A percentile compares a stretch with the other conserved stretches of the same genome.
phyloP scores from a whole-genome alignment of 2,329 filamentous ascomycete genomes.

The Ophiostoma tasmaniense region DNA sequence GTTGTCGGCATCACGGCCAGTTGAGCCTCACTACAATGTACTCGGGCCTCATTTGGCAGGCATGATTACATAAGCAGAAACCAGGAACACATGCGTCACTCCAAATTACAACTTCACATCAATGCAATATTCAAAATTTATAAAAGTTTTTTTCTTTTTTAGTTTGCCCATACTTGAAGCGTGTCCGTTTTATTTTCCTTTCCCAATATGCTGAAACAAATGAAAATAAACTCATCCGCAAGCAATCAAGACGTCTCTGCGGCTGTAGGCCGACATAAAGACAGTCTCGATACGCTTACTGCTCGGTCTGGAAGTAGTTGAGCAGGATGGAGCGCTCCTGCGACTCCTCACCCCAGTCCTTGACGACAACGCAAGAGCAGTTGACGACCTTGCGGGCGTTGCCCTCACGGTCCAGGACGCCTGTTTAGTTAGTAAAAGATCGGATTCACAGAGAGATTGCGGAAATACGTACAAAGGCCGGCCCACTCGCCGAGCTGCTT shows the following conservation, averaged over 20 bases:
- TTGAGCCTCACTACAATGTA: not conserved
- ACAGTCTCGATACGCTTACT: constrained; percentile 38
- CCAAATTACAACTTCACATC: not conserved
- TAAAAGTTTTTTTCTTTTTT: not conserved
- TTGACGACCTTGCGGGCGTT: constrained; percentile 99
- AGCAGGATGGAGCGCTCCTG: constrained; percentile 98
- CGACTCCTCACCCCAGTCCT: constrained; percentile 99
- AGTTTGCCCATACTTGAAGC: not conserved
- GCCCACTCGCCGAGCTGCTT: constrained; percentile 99
- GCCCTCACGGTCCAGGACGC: constrained; percentile 96
- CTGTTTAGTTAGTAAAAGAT: constrained; percentile 37
- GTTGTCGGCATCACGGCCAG: not conserved
- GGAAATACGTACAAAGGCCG: constrained; percentile 76
- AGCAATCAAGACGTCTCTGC: not conserved
- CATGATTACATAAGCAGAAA: not conserved
- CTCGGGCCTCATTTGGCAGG: too few relatives aligned
- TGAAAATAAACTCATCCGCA: constrained; percentile 8
- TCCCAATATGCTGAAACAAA: constrained; percentile 7
- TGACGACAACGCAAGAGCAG: constrained; percentile 99
- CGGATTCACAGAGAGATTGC: not conserved
- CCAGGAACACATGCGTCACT: not conserved
- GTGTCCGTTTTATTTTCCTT: constrained; percentile 9
- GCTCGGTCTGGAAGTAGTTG: constrained; percentile 99
- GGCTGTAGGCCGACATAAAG: not conserved
- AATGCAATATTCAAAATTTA: not conserved